These are phyloP conservation scores for Hanseniaspora occidentalis DNA, from an alignment of 805 yeast genomes.

Conservation along the genomic window DNA sequence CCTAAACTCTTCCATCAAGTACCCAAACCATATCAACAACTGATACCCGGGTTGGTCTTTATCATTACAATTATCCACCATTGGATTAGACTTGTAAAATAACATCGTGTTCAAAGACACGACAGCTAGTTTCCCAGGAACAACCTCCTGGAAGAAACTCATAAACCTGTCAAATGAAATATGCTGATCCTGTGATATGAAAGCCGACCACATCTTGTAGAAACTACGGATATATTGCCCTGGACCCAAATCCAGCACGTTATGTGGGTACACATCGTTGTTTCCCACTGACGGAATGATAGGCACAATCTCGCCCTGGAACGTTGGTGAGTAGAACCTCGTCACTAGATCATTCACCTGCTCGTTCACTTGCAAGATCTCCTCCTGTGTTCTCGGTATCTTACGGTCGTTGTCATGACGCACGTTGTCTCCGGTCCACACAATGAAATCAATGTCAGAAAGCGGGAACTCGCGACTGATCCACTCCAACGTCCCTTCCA, in stretches of 20 bases:
- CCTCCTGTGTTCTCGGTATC: conserved; percentile 59
- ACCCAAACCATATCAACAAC: conserved; percentile 66
- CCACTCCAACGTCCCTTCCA: conserved; percentile 58
- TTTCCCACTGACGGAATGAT: conserved; percentile 69
- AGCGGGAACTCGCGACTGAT: conserved; percentile 49
- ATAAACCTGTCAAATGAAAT: conserved; percentile 67
- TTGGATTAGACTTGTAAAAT: conserved; percentile 62
- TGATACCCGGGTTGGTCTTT: conserved; percentile 72
- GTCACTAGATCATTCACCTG: conserved; percentile 20
- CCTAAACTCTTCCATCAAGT: conserved; percentile 60
- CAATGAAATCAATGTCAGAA: conserved; percentile 61
- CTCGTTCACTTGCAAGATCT: conserved; percentile 60
- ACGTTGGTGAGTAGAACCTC: conserved; percentile 6
- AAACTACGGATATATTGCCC: conserved; percentile 76
- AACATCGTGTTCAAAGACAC: conserved; percentile 70
- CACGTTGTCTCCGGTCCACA: conserved; percentile 87
- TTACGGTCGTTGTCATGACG: conserved; percentile 73
- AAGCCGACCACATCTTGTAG: conserved; percentile 58
- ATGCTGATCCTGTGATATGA: conserved; percentile 65
- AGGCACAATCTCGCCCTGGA: conserved; percentile 32
- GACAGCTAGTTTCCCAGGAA: conserved; percentile 68
- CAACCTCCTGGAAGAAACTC: conserved; percentile 63
- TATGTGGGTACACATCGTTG: conserved; percentile 84
- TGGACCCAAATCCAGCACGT: conserved; percentile 75
- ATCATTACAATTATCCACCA: conserved; percentile 68